phyloP scores from a whole-genome alignment of 139 green algal species.

The Monoraphidium neglectum region DNA sequence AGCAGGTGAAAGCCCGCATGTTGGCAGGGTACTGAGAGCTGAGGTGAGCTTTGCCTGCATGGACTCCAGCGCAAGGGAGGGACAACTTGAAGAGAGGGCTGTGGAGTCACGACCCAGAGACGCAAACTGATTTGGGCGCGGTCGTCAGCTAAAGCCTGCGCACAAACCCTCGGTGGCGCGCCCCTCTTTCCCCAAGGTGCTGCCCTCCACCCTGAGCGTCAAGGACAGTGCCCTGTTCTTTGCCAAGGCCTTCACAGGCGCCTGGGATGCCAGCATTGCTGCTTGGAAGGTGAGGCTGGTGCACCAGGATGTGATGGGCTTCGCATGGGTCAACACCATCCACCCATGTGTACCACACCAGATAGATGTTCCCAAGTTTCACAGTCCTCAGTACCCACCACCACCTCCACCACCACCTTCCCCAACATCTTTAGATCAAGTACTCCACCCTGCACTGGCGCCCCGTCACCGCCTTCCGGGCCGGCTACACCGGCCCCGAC shows the following conservation, averaged over 20 bases:
- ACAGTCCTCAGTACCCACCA: too few species aligned
- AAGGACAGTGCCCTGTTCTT: constrained; percentile 17
- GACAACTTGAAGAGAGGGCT: not conserved
- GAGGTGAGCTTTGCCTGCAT: not conserved
- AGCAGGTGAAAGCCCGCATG: too few species aligned
- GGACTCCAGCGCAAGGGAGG: not conserved
- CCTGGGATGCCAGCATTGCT: constrained; percentile 9
- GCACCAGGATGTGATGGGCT: too few species aligned
- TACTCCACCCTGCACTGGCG: too few species aligned
- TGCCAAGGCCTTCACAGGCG: not conserved
- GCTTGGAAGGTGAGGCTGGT: constrained; percentile 22
- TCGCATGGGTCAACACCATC: too few species aligned
- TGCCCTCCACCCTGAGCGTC: not conserved
- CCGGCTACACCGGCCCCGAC: too few species aligned
- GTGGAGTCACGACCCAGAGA: too few species aligned
- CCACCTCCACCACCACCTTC: too few species aligned
- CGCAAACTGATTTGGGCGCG: not conserved
- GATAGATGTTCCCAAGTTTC: too few species aligned
- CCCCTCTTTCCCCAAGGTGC: constrained; percentile 1
- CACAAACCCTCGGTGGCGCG: not conserved
- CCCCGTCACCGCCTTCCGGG: too few species aligned
- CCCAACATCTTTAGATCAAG: too few species aligned
- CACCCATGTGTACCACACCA: too few species aligned
- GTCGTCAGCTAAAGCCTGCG: not conserved
- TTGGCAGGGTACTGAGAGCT: not conserved